These are phyloP conservation scores for Takashimella tepidaria DNA, from an alignment of 1,284 basidiomycete species.

Conservation along the genomic window DNA sequence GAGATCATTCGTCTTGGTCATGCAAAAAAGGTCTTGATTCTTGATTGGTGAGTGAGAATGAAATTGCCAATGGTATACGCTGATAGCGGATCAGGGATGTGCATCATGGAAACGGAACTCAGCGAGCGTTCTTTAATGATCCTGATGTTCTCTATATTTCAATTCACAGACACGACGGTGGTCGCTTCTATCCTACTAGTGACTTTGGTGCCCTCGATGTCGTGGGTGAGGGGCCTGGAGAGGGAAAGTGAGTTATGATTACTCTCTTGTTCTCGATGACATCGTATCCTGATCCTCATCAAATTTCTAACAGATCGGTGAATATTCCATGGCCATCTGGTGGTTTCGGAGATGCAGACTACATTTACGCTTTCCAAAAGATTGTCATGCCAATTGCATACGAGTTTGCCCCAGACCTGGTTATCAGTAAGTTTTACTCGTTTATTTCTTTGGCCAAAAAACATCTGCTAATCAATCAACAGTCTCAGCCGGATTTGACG, in stretches of 20 bases:
- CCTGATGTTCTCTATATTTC: constrained; percentile 91
- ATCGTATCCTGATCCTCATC: background rate
- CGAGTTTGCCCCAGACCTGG: constrained; percentile 92
- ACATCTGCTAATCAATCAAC: constrained; percentile 8
- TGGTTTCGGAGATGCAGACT: constrained; percentile 92
- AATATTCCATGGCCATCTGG: constrained; percentile 91
- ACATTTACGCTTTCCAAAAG: constrained; percentile 91
- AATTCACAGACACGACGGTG: constrained; percentile 87
- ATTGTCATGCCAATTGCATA: constrained; percentile 95
- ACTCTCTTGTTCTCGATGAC: constrained; percentile 3
- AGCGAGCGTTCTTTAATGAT: constrained; percentile 89
- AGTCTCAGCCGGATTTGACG: constrained; percentile 99
- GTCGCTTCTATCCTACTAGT: constrained; percentile 86
- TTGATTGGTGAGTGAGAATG: constrained; percentile 76
- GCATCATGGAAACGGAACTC: constrained; percentile 97
- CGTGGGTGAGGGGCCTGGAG: constrained; percentile 74
- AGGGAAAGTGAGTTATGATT: constrained; percentile 68
- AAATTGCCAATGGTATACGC: background rate
- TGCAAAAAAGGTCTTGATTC: constrained; percentile 76
- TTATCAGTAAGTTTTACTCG: constrained; percentile 70
- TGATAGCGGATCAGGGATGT: too few relatives aligned
- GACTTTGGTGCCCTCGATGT: constrained; percentile 80
- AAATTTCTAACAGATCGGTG: constrained; percentile 65
- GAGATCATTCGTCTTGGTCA: constrained; percentile 66
- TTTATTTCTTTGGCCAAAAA: background rate